Conservation (phyloP, 208 protist genomes). For the Leishmania arabica region DNA sequence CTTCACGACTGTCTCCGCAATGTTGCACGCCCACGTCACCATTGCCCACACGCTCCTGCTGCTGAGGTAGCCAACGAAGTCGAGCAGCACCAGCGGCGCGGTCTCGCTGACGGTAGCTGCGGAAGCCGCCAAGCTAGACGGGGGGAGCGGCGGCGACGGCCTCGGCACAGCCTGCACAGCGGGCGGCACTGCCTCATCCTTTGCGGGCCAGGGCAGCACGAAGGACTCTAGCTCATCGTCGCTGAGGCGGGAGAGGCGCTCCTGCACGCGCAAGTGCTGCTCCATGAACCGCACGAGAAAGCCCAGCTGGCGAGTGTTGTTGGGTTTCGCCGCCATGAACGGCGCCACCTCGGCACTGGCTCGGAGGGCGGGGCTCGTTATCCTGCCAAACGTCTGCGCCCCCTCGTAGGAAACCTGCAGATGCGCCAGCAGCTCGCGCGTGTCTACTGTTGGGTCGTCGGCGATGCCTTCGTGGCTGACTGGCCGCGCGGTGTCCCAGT, state of each 20-base stretch:
- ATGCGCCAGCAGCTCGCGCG: slow-evolving; percentile 13
- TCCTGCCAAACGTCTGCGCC: slow-evolving; percentile 15
- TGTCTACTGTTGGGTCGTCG: neutral
- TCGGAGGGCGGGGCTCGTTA: slow-evolving; percentile 2
- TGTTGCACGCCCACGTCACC: slow-evolving; percentile 61
- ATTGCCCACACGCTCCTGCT: slow-evolving; percentile 63
- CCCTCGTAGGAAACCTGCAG: slow-evolving; percentile 14
- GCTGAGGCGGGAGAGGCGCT: slow-evolving; percentile 35
- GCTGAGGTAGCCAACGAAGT: slow-evolving; percentile 70
- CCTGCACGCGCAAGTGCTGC: slow-evolving; percentile 61
- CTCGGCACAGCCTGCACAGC: slow-evolving; percentile 17
- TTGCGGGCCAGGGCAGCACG: neutral
- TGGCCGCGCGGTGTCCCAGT: neutral
- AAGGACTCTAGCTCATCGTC: slow-evolving; percentile 28
- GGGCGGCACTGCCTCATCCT: neutral
- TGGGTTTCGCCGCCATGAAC: slow-evolving; percentile 30
- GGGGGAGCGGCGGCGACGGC: neutral
- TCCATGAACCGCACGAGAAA: slow-evolving; percentile 74
- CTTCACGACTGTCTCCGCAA: slow-evolving; percentile 60
- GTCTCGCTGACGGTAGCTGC: slow-evolving; percentile 24
- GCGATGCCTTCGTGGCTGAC: neutral
- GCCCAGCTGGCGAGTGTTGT: slow-evolving; percentile 22
- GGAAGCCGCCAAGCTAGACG: neutral
- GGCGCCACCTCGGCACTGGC: slow-evolving; percentile 26
- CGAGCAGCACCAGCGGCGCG: slow-evolving; percentile 60